These are phyloP conservation scores for Citrullus colocynthis DNA, from an alignment of 306 rosid genomes.

Conservation along the genomic window DNA sequence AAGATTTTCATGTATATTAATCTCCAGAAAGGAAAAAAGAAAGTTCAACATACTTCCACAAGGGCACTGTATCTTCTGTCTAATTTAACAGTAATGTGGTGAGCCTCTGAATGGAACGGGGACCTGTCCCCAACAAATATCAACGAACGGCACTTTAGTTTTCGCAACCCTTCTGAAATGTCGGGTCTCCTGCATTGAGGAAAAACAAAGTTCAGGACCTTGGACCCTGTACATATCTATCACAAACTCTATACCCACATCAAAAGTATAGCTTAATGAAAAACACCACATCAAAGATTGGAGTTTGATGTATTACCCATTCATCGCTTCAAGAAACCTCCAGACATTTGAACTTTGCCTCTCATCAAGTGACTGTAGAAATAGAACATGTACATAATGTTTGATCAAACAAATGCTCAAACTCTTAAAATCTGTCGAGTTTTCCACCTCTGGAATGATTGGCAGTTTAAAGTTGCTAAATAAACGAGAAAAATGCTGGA, in stretches of 20 bases:
- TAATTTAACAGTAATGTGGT: slow-evolving; percentile 69
- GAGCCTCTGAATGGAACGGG: slow-evolving; percentile 69
- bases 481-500: background rate
- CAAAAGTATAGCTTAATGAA: background rate
- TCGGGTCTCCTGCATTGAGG: slow-evolving; percentile 57
- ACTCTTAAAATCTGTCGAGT: slow-evolving; percentile 5
- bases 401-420: slow-evolving; percentile 15
- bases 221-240: background rate
- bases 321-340: slow-evolving; percentile 90
- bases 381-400: slow-evolving; percentile 9
- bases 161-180: slow-evolving; percentile 56
- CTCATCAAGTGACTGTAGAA: slow-evolving; percentile 66
- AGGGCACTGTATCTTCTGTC: slow-evolving; percentile 80
- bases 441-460: background rate
- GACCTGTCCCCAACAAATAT: slow-evolving; percentile 90
- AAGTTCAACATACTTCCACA: slow-evolving; percentile 54
- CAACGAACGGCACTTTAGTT: slow-evolving; percentile 74
- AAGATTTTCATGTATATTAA: background rate
- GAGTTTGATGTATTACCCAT: slow-evolving; percentile 32
- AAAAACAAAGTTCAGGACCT: background rate
- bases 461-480: background rate
- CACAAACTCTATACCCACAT: background rate
- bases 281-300: background rate
- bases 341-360: slow-evolving; percentile 73
- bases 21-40: background rate